Conservation (phyloP, 1,284 basidiomycete genomes). For the Golubevia sp. region DNA sequence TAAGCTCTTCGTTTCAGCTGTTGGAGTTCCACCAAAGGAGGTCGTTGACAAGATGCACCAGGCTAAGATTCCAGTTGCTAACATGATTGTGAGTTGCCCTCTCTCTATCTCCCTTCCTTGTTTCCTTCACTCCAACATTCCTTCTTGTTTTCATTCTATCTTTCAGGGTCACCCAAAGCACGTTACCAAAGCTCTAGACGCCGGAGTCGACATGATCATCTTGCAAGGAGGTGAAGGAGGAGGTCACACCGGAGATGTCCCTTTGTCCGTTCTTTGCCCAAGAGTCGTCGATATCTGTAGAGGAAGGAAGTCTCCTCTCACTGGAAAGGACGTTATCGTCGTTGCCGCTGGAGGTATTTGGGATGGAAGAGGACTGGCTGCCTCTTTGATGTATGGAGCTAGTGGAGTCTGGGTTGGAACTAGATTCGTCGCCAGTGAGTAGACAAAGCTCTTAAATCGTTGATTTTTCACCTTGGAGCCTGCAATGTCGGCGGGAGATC, state of each 20-base stretch:
- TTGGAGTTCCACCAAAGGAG: constrained; percentile 78
- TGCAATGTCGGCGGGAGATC: too few species aligned
- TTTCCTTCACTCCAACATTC: too few species aligned
- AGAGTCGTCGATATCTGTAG: constrained; percentile 80
- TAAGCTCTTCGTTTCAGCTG: constrained; percentile 76
- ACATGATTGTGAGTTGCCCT: background rate
- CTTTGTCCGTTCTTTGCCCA: constrained; percentile 77
- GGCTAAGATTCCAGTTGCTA: constrained; percentile 37
- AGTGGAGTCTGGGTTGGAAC: constrained; percentile 84
- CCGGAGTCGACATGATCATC: constrained; percentile 83
- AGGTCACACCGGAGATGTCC: constrained; percentile 66
- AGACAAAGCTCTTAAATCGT: too few species aligned
- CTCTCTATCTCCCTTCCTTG: background rate
- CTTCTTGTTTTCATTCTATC: too few species aligned
- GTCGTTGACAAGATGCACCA: constrained; percentile 78
- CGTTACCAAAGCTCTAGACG: constrained; percentile 76
- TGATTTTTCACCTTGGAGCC: too few species aligned
- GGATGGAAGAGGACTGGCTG: constrained; percentile 82
- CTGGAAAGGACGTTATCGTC: constrained; percentile 77
- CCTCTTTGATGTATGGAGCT: constrained; percentile 73
- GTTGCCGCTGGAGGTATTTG: constrained; percentile 84
- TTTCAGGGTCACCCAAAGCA: constrained; percentile 63
- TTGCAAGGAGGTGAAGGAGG: constrained; percentile 74
- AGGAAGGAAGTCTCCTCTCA: constrained; percentile 74
- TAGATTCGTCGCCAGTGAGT: constrained; percentile 77